phyloP scores from a whole-genome alignment of 345 rosid species.

The Leavenworthia alabamica region DNA sequence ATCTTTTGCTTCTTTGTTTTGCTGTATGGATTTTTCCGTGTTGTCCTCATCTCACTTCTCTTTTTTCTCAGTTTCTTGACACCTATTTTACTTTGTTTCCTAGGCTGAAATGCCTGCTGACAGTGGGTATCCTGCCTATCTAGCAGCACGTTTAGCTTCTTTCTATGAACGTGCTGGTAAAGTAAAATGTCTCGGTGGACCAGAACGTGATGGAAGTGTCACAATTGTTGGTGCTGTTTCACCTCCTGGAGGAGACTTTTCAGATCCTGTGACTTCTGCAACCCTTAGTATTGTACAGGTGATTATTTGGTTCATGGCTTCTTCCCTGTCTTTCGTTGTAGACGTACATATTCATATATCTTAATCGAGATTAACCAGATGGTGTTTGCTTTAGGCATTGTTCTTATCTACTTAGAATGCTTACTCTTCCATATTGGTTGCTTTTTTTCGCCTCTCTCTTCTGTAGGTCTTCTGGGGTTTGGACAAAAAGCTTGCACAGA shows the following conservation, averaged over 20 bases:
- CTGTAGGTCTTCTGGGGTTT: constrained; percentile 99
- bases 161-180: constrained; percentile 99
- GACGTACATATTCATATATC: background rate
- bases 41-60: background rate
- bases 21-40: background rate
- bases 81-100: constrained; percentile 22
- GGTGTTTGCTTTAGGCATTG: background rate
- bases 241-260: constrained; percentile 99
- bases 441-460: background rate
- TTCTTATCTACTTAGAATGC: background rate
- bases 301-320: constrained; percentile 18
- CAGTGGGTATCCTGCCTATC: constrained; percentile 99
- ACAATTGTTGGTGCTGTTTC: constrained; percentile 99
- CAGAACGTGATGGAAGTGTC: constrained; percentile 97
- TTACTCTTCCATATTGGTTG: constrained; percentile 10
- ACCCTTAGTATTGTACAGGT: constrained; percentile 99
- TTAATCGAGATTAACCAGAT: constrained; percentile 1
- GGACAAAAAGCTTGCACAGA: constrained; percentile 99
- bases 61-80: constrained; percentile 8
- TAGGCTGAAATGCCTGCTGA: constrained; percentile 99
- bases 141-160: constrained; percentile 97
- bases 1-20: constrained; percentile 2
- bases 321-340: background rate
- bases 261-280: constrained; percentile 99
- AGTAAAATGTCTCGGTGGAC: constrained; percentile 96